phyloP scores from a whole-genome alignment of 176 grass and related monocot genomes.

The Tuctoria greenei region DNA sequence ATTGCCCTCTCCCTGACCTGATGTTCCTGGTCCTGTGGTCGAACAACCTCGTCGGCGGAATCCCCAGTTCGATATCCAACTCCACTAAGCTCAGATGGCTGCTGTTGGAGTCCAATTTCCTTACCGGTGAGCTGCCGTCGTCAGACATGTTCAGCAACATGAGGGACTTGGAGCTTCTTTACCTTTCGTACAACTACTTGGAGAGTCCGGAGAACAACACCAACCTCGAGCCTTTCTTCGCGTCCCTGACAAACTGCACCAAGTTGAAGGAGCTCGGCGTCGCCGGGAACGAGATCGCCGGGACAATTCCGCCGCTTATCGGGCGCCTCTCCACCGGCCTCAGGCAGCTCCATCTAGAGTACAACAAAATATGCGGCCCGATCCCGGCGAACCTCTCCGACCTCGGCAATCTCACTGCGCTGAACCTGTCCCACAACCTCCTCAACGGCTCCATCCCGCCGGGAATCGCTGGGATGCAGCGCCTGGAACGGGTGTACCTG shows the following conservation, averaged over 20 bases:
- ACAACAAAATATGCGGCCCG: slow-evolving; percentile 69
- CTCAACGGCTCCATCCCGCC: slow-evolving; percentile 75
- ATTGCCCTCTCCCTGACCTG: slow-evolving; percentile 60
- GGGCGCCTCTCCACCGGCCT: slow-evolving; percentile 54
- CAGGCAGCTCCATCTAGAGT: slow-evolving; percentile 73
- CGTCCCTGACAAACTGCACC: slow-evolving; percentile 74
- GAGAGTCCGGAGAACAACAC: slow-evolving; percentile 48
- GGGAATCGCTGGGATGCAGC: slow-evolving; percentile 49
- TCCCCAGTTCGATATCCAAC: slow-evolving; percentile 67
- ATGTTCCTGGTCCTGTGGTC: slow-evolving; percentile 80
- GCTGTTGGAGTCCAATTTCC: slow-evolving; percentile 63
- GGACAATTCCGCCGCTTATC: slow-evolving; percentile 50
- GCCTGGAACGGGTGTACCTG: slow-evolving; percentile 75
- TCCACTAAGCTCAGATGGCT: slow-evolving; percentile 81
- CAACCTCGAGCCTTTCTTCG: slow-evolving; percentile 71
- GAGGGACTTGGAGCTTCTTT: slow-evolving; percentile 51
- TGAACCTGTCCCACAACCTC: slow-evolving; percentile 58
- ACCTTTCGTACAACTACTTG: slow-evolving; percentile 80
- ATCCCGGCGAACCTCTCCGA: slow-evolving; percentile 67
- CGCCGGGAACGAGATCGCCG: slow-evolving; percentile 64
- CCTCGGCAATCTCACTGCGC: slow-evolving; percentile 66
- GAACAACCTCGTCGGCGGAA: slow-evolving; percentile 61
- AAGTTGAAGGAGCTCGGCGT: slow-evolving; percentile 63
- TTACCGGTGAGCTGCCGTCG: slow-evolving; percentile 64
- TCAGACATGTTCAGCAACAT: slow-evolving; percentile 58